Evolutionary conservation across 108 stramenopile species (phyloP).

Genomic region (Nitzschia sp.): DNA sequence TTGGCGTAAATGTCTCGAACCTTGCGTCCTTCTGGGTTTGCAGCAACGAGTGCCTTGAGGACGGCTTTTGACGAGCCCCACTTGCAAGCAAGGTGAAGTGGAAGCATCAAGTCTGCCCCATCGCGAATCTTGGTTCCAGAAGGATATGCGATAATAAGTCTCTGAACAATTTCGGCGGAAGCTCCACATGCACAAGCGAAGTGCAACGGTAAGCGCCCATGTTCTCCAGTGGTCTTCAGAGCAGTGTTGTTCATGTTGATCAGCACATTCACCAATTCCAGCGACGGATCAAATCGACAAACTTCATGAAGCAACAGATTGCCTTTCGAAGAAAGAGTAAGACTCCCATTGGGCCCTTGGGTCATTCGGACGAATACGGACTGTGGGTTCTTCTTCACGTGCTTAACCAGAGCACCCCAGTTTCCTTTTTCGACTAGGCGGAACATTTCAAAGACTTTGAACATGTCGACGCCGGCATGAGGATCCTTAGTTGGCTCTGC

Average conservation of each 20-base stretch:
- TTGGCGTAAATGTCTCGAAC: constrained; percentile 53
- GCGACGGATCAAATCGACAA: constrained; percentile 58
- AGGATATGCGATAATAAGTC: constrained; percentile 64
- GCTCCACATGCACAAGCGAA: constrained; percentile 74
- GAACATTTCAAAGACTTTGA: constrained; percentile 31
- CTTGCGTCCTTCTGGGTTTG: constrained; percentile 51
- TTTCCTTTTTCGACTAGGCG: constrained; percentile 29
- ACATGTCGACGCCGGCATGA: constrained; percentile 10
- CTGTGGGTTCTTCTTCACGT: constrained; percentile 19
- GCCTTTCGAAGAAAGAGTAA: constrained; percentile 31
- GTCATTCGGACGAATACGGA: constrained; percentile 22
- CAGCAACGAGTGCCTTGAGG: constrained; percentile 41
- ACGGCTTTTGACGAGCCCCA: constrained; percentile 69
- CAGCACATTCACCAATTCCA: constrained; percentile 50
- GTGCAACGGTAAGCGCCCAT: constrained; percentile 68
- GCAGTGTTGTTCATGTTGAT: constrained; percentile 42
- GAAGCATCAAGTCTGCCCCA: constrained; percentile 57
- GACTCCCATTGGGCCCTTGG: constrained; percentile 11
- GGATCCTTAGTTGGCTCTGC: constrained; percentile 4
- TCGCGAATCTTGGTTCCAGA: constrained; percentile 49
- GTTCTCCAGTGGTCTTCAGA: constrained; percentile 54
- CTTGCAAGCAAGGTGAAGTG: constrained; percentile 74
- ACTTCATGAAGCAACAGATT: constrained; percentile 58
- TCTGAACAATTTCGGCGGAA: constrained; percentile 54
- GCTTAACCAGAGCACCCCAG: constrained; percentile 22